Percentiles rank a stretch among this genome's conserved stretches.
phyloP scores from a whole-genome alignment of 805 yeast species.

The Suhomyces emberorum region DNA sequence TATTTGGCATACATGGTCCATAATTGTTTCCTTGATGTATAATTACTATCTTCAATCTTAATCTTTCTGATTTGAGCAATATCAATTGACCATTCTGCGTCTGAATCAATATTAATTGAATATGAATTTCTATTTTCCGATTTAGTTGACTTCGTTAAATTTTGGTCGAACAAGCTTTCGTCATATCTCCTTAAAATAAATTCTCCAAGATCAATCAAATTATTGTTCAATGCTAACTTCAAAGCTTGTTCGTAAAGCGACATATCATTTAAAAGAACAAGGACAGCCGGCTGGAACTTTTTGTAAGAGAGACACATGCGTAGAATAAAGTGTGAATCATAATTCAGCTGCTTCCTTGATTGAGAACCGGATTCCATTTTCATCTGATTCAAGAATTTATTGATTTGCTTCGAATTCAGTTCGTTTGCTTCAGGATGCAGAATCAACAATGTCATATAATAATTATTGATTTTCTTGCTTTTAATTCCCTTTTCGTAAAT shows the following conservation, averaged over 20 bases:
- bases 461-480: conserved; percentile 57
- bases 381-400: conserved; percentile 26
- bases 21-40: conserved; percentile 55
- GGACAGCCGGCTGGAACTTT: conserved; percentile 63
- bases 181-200: conserved; percentile 33
- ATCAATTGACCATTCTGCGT: conserved; percentile 41
- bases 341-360: conserved; percentile 21
- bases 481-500: conserved; percentile 37
- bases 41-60: conserved; percentile 32
- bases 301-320: conserved; percentile 64
- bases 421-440: conserved; percentile 26
- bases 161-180: too few relatives aligned
- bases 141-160: too few relatives aligned
- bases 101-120: too few relatives aligned
- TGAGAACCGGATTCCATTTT: conserved; percentile 14
- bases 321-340: conserved; percentile 72
- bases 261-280: conserved; percentile 62
- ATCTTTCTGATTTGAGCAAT: conserved; percentile 29
- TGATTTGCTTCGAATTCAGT: conserved; percentile 28
- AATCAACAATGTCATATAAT: conserved; percentile 65
- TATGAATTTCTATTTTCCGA: too few relatives aligned
- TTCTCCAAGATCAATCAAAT: conserved; percentile 53
- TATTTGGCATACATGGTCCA: conserved; percentile 68
- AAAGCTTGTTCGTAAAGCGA: conserved; percentile 79
- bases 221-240: conserved; percentile 61